Base-by-base conservation (phyloP, 495 filamentous ascomycete species). In the Pseudomonodictys pantanalensis region DNA sequence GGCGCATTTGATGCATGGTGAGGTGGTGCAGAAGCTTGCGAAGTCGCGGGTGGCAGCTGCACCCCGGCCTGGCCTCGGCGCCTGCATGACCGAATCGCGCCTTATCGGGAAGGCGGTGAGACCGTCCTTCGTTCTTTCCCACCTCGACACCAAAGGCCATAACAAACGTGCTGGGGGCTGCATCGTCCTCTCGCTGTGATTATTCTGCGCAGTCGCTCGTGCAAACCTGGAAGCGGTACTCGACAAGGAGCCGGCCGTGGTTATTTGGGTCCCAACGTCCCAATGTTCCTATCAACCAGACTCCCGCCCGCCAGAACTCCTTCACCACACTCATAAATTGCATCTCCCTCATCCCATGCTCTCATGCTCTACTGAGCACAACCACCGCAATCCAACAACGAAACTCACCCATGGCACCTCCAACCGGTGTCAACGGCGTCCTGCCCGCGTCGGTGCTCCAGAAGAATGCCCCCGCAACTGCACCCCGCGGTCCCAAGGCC, bases 391-490 rank as follows among this genome's bases (percentile, higher is more conserved):
- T 30, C 51, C 18, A 46, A 26, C 9, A 25, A n/a, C 6, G 2
- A 12, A 24, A 48, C 7, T 22, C 44, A 10, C 25, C 54, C 7
- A 57, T 62, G 53, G 73, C 39, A 66, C 70, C 58, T 22, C 46
- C 41, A 18, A 38, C 32, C 11, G 59, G 59, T 11, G 64, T 63
- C 49, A 83, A 81, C 63, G 85, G 86, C 8, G 80, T 89, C 24
- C 78, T 90, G 23, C 78, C 83, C 52, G 79, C 84, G 41, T 76
- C 80, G 29, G 78, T 77, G 33, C 83, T 80, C 8, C 80, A 84
- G 56, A 87, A 87, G 61, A 72, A 79, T 47, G 58, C 79, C 42
- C 55, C 56, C 38, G 56, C 62, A 23, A 52, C 62, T 15, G 52
- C 61, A 52, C 42, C 79, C 77, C 42, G 61, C 76, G 52, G 67